phyloP scores from a whole-genome alignment of 2,329 filamentous ascomycete genomes.

The Aspergillus sp. region DNA sequence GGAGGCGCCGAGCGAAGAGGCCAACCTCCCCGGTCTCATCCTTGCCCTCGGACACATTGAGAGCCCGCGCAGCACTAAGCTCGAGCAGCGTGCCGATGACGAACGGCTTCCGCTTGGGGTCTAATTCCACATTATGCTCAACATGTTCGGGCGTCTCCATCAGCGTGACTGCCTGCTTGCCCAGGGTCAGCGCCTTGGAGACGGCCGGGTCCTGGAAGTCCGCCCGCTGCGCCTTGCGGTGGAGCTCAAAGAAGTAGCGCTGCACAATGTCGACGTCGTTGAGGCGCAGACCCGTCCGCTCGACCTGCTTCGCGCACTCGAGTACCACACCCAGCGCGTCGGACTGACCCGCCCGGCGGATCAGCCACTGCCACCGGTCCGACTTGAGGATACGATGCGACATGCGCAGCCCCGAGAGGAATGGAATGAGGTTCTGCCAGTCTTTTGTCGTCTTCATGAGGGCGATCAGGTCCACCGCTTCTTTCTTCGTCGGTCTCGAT shows the following conservation, averaged over 20 bases:
- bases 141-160: conserved; percentile 37
- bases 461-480: conserved; percentile 30
- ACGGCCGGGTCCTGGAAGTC: conserved; percentile 34
- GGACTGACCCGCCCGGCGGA: conserved; percentile 36
- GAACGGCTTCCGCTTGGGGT: conserved; percentile 41
- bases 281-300: conserved; percentile 38
- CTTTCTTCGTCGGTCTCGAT: conserved; percentile 33
- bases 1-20: conserved; percentile 38
- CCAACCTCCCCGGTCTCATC: conserved; percentile 42
- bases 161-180: conserved; percentile 33
- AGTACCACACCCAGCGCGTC: conserved; percentile 36
- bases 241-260: conserved; percentile 38
- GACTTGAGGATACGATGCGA: conserved; percentile 25
- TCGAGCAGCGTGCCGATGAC: conserved; percentile 46
- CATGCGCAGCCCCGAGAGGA: conserved; percentile 38
- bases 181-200: conserved; percentile 30
- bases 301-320: conserved; percentile 34
- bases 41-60: conserved; percentile 35
- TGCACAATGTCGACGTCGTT: conserved; percentile 27
- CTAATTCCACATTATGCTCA: conserved; percentile 18
- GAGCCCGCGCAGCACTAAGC: conserved; percentile 43
- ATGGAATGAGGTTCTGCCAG: conserved; percentile 42
- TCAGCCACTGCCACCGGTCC: conserved; percentile 33
- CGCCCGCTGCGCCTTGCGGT: conserved; percentile 31
- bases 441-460: conserved; percentile 38